phyloP scores from a whole-genome alignment of 2,329 filamentous ascomycete genomes.

The Diplodia corticola region DNA sequence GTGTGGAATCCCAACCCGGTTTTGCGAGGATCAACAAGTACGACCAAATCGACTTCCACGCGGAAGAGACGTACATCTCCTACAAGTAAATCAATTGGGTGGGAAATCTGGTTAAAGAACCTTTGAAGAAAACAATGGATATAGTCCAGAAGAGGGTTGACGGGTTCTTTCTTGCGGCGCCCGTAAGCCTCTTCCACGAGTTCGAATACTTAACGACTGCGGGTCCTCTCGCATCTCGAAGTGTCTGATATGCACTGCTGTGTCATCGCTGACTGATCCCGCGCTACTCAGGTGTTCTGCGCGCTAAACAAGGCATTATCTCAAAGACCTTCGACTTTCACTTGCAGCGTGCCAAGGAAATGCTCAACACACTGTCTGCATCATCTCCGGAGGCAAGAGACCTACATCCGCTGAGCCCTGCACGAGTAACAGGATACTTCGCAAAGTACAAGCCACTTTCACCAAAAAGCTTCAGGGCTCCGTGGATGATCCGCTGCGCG shows the following conservation, averaged over 20 bases:
- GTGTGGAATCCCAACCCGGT: too few species aligned
- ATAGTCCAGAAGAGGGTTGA: too few species aligned
- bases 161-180: not conserved
- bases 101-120: too few species aligned
- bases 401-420: not conserved
- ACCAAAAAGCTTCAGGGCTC: not conserved
- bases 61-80: too few species aligned
- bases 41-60: too few species aligned
- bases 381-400: not conserved
- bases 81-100: too few species aligned
- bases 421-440: not conserved
- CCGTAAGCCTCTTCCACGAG: not conserved
- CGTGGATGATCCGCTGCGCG: not conserved
- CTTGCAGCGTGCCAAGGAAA: not conserved
- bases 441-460: not conserved
- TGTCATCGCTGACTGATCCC: not conserved
- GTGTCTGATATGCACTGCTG: not conserved
- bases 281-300: not conserved
- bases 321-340: not conserved
- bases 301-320: not conserved
- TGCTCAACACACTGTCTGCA: not conserved
- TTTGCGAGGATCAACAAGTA: too few species aligned
- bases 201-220: not conserved
- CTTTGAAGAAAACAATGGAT: too few species aligned
- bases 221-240: too few species aligned